A percentile compares a stretch with the other conserved stretches of the same genome.
phyloP scores from a whole-genome alignment of 495 filamentous ascomycete genomes.

The Penicillium paxilli region DNA sequence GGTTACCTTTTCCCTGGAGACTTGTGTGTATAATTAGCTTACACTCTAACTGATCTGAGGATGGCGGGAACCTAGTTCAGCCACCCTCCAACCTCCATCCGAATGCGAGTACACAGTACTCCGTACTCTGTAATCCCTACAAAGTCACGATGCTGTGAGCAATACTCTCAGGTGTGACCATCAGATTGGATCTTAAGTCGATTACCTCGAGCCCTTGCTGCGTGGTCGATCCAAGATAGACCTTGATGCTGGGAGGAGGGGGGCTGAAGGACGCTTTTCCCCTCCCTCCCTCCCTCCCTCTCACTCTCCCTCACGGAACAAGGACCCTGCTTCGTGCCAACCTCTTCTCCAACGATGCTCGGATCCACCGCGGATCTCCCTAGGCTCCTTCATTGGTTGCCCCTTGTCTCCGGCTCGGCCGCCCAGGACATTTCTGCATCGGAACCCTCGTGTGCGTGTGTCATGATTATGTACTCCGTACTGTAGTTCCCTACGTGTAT shows the following conservation, averaged over 20 bases:
- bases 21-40: neutral
- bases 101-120: neutral
- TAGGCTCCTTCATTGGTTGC: neutral
- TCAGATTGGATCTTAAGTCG: neutral
- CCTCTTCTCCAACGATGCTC: neutral
- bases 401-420: constrained; percentile 1
- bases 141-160: no score
- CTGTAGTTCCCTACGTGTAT: neutral
- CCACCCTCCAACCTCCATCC: neutral
- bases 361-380: constrained; percentile 1
- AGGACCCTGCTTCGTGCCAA: constrained; percentile 1
- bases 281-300: no score
- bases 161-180: neutral
- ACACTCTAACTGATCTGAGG: neutral
- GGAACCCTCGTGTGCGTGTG: neutral
- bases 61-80: neutral
- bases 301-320: neutral
- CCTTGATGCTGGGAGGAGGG: neutral
- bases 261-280: no score
- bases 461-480: neutral
- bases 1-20: neutral
- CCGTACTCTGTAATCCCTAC: neutral
- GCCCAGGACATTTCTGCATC: neutral
- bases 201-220: neutral
- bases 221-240: neutral